Evolutionary conservation across 2,329 filamentous ascomycete species (phyloP), one percentile per base, ranked within the genome.

Genomic region (Helicocarpus griseus): DNA sequence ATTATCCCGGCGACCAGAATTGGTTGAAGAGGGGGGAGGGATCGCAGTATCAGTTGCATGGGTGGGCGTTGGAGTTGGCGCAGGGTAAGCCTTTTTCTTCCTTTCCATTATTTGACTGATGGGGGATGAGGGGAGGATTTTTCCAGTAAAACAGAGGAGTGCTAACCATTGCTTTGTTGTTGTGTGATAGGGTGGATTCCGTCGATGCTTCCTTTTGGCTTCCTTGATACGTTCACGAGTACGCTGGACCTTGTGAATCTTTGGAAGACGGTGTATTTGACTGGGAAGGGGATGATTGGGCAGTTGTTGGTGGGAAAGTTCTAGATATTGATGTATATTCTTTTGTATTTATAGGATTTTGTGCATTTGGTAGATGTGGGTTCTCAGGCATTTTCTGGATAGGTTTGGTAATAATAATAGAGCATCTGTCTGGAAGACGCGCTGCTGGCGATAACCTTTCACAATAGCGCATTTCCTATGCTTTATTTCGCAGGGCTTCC

Each of bases 151-250:
- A n/a, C n/a, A n/a, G n/a, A n/a, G n/a, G n/a, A n/a, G 6, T 33
- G 19, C 44, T 46, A 19, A 46, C 44, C 5, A 5, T 35, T 35
- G 7, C 52, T 46, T 39, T 31, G 1, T 41, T 38, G 29, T 7
- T n/a, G 3, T n/a, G 3, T 28, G 8, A 33, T 17, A 45, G 89
- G 89, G 57, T 95, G 88, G 87, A 94, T 95, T 69, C 89, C 89
- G 44, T 86, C 86, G 53, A 95, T 95, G 89, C 75, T 95, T 48
- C 86, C 86, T 68, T 95, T 95, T 68, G 89, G 89, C 54, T 91
- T 85, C 67, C 86, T 88, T 56, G 89, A 95, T 69, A 82, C 80
- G 44, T 77, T 95, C 53, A 81, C 77, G 50, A 89, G 84, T 69
- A 95, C 89, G 4, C 74, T 95, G 58, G 89, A 95, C 69, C 79